Evolutionary conservation across 2,329 filamentous ascomycete genomes (phyloP), one percentile per base, ranked within the genome.

Genomic region (Cladosporium sp.): DNA sequence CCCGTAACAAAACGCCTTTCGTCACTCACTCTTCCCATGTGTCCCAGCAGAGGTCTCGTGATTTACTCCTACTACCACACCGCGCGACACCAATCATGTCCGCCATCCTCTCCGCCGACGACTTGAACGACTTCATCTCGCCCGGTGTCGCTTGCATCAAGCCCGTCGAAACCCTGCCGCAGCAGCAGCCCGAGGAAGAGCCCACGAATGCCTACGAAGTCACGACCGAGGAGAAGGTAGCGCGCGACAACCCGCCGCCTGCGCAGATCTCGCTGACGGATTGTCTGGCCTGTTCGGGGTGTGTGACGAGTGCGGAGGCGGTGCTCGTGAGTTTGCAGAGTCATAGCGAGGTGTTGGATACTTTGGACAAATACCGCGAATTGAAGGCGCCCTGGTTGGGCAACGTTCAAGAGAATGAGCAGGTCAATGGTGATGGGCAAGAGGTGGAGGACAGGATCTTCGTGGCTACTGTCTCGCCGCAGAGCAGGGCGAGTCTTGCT

Each of bases 81-180:
- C 21, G 30, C 55, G 47, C 47, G 47, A 65, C 57, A 51, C 30
- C 36, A 58, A 68, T 32, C 59, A 99, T 99, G 95, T 97, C 93
- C 77, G 95, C 95, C 69, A 99, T 99, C 75, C 90, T 99, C 74
- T 98, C 93, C 65, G 90, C 91, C 75, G 94, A 99, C 83, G 93
- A 97, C 78, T 85, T 99, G 68, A 99, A 99, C 84, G 95, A 99
- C 84, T 99, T 99, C 82, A 99, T 99, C 77, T 95, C 92, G 66
- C 95, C 95, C 15, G 93, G 94, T 69, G 93, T 99, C 75, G 95
- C 95, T 69, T 99, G 95, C 81, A 98, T 99, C 80, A 98, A 99
- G 76, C 95, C 95, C 32, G 86, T 99, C 77, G 95, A 99, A 79
- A 96, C 92, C 2, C 87, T 99, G 15, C 94, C 95, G 2, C 80